Evolutionary conservation across 2,329 filamentous ascomycete species (phyloP).

Genomic region (Microascus cirrosus): DNA sequence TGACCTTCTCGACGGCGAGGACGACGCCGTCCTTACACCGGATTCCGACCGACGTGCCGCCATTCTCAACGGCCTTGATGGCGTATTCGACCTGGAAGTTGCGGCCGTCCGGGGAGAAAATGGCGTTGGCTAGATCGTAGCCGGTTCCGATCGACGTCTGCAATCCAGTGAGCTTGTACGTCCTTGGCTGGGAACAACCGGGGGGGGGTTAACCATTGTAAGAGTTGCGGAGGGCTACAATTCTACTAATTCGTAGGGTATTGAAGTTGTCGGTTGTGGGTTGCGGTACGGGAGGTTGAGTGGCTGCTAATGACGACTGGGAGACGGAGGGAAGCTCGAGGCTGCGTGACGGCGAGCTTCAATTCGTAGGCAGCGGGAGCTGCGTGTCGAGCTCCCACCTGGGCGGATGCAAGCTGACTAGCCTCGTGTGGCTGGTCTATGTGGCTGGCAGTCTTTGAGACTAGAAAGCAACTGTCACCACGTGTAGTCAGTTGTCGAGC

Average conservation of each 20-base stretch:
- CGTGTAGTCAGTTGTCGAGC: too few species aligned
- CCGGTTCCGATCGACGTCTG: constrained; percentile 99
- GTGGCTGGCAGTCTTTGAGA: not conserved
- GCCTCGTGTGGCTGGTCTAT: constrained; percentile 4
- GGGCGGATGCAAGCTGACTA: not conserved
- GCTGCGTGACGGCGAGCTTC: constrained; percentile 7
- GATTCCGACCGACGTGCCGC: constrained; percentile 91
- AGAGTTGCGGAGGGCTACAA: not conserved
- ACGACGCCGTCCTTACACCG: constrained; percentile 96
- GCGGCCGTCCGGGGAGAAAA: constrained; percentile 96
- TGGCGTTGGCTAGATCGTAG: constrained; percentile 98
- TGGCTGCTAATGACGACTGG: not conserved
- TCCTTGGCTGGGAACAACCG: not conserved
- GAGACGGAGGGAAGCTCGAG: constrained; percentile 9
- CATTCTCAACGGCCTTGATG: constrained; percentile 96
- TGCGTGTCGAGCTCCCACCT: constrained; percentile 6
- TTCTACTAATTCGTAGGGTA: not conserved
- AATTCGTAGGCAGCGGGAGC: constrained; percentile 4
- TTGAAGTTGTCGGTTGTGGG: not conserved
- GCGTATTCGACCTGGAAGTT: constrained; percentile 99
- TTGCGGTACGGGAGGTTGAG: not conserved
- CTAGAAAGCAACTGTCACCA: not conserved
- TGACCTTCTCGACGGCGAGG: constrained; percentile 90
- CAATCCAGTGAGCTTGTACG: constrained; percentile 1
- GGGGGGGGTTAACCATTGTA: not conserved